phyloP scores from a whole-genome alignment of 108 stramenopile genomes.

The Fragilariopsis cylindrus region DNA sequence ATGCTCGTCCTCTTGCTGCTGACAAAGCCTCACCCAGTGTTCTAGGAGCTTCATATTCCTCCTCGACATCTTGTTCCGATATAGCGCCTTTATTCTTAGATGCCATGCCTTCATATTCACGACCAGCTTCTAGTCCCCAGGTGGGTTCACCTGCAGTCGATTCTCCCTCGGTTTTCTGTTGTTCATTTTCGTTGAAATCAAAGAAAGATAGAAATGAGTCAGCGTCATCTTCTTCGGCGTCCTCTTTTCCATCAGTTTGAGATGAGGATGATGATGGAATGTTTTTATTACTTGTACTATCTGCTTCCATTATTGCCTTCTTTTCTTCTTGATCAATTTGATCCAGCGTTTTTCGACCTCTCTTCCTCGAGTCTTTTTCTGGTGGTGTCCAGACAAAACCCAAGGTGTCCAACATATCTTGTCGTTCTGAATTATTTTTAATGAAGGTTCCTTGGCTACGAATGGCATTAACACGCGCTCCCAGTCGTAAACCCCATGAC shows the following conservation, averaged over 20 bases:
- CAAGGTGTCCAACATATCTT: slow-evolving; percentile 64
- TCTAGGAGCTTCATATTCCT: slow-evolving; percentile 41
- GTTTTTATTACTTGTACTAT: not conserved
- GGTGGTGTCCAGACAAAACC: slow-evolving; percentile 86
- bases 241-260: slow-evolving; percentile 20
- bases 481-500: slow-evolving; percentile 78
- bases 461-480: slow-evolving; percentile 89
- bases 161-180: slow-evolving; percentile 36
- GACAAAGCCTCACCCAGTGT: slow-evolving; percentile 59
- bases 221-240: slow-evolving; percentile 33
- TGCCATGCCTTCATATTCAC: slow-evolving; percentile 32
- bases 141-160: slow-evolving; percentile 47
- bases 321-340: slow-evolving; percentile 46
- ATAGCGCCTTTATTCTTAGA: slow-evolving; percentile 41
- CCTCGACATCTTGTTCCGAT: slow-evolving; percentile 46
- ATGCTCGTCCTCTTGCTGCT: slow-evolving; percentile 61
- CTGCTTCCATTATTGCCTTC: slow-evolving; percentile 16
- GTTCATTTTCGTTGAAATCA: slow-evolving; percentile 34
- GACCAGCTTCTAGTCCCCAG: slow-evolving; percentile 61
- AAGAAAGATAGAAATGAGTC: slow-evolving; percentile 35
- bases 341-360: slow-evolving; percentile 64
- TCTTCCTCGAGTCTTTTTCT: slow-evolving; percentile 43
- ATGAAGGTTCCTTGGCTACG: slow-evolving; percentile 89
- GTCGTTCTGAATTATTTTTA: slow-evolving; percentile 65
- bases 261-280: not conserved